These are phyloP conservation scores for Porodaedalea pini DNA, from an alignment of 1,284 basidiomycete genomes.

Conservation along the genomic window DNA sequence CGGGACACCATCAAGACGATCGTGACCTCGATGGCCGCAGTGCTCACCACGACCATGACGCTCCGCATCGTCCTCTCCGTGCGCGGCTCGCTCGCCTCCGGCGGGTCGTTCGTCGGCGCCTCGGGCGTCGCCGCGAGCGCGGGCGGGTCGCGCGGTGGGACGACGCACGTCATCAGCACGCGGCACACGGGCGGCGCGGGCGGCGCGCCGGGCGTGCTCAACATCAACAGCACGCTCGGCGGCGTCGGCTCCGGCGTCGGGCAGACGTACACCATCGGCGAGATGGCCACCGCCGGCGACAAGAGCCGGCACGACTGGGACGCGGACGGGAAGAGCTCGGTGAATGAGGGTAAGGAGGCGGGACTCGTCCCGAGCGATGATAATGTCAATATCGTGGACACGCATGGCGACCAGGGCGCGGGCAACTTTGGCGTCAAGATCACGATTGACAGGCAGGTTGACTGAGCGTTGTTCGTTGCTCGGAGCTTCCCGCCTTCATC, in stretches of 20 bases:
- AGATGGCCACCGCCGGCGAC: constrained; percentile 40
- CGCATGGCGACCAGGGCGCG: constrained; percentile 27
- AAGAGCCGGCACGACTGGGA: constrained; percentile 31
- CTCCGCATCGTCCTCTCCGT: constrained; percentile 79
- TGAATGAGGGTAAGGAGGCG: constrained; percentile 45
- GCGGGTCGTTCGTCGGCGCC: constrained; percentile 59
- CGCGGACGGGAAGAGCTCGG: constrained; percentile 52
- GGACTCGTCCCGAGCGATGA: constrained; percentile 32
- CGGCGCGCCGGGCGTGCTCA: constrained; percentile 33
- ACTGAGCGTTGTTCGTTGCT: constrained; percentile 21
- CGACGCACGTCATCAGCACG: constrained; percentile 48
- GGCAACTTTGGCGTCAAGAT: constrained; percentile 32
- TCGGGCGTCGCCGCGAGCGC: constrained; percentile 39
- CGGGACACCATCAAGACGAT: constrained; percentile 73
- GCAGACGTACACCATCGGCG: constrained; percentile 63
- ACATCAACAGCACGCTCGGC: constrained; percentile 36
- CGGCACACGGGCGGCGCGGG: constrained; percentile 29
- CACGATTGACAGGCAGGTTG: constrained; percentile 34
- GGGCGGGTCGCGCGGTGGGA: constrained; percentile 29
- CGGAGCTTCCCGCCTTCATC: too few relatives aligned
- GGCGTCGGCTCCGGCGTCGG: constrained; percentile 37
- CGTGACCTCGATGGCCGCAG: constrained; percentile 76
- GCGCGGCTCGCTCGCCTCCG: constrained; percentile 62
- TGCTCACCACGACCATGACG: constrained; percentile 79
- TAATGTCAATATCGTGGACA: constrained; percentile 18